A percentile compares a stretch with the other conserved stretches of the same genome.
These are phyloP conservation scores for Stropharia rugosoannulata DNA, from an alignment of 768 basidiomycete genomes.

Conservation along the genomic window DNA sequence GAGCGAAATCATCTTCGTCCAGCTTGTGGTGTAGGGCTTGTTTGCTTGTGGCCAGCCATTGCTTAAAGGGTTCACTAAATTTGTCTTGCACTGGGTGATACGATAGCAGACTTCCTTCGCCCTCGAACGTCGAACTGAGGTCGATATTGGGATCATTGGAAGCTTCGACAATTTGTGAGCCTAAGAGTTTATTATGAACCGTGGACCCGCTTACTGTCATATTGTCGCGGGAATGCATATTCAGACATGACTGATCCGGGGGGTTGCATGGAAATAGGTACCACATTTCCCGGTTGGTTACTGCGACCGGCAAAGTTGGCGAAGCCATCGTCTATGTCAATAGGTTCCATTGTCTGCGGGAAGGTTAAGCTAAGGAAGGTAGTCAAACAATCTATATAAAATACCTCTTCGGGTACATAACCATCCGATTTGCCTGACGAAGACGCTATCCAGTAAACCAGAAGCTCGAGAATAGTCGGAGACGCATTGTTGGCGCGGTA, in stretches of 20 bases:
- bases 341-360: constrained; percentile 1
- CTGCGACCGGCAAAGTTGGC: neutral
- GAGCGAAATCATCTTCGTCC: constrained; percentile 20
- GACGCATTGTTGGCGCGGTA: constrained; percentile 35
- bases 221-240: constrained; percentile 10
- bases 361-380: neutral
- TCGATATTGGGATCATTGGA: constrained; percentile 16
- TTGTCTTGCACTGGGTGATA: constrained; percentile 7
- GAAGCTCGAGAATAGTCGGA: constrained; percentile 51
- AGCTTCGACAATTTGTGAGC: neutral
- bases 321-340: neutral
- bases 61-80: constrained; percentile 5
- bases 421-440: constrained; percentile 40
- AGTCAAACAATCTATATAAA: constrained; percentile 26
- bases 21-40: constrained; percentile 13
- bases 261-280: neutral
- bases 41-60: constrained; percentile 16
- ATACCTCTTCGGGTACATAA: constrained; percentile 37
- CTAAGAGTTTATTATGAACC: neutral
- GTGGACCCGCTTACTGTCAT: constrained; percentile 9
- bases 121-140: constrained; percentile 9
- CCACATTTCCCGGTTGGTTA: neutral
- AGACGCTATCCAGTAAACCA: constrained; percentile 57
- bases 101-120: constrained; percentile 13
- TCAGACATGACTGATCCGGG: constrained; percentile 10